Evolutionary conservation across 257 asterid genomes (phyloP).

Genomic region (Capsicum baccatum): DNA sequence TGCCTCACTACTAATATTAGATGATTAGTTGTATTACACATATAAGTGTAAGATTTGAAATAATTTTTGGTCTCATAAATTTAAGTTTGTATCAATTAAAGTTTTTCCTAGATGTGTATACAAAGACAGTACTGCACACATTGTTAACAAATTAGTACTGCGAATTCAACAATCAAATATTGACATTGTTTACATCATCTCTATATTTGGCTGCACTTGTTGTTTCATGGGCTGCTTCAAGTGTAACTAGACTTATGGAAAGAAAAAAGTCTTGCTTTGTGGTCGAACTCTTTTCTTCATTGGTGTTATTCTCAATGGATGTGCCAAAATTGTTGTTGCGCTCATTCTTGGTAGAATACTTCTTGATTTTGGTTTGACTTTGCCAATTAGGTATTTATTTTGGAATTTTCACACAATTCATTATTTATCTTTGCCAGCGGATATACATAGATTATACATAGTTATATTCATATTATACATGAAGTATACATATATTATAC

Average conservation of each 20-base stretch:
- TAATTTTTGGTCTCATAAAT: no score
- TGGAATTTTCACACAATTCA: no score
- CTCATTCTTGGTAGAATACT: no score
- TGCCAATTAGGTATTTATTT: no score
- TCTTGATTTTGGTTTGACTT: no score
- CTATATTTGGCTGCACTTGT: constrained; percentile 74
- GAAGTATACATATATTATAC: no score
- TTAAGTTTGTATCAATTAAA: neutral
- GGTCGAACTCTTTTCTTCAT: constrained; percentile 69
- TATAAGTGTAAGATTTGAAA: no score
- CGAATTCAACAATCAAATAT: constrained; percentile 65
- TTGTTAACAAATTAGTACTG: constrained; percentile 74
- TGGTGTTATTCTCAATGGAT: constrained; percentile 75
- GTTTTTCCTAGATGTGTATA: constrained; percentile 66
- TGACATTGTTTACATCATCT: constrained; percentile 84
- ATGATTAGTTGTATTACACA: no score
- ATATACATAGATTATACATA: no score
- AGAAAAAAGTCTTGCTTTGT: constrained; percentile 67
- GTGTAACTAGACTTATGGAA: constrained; percentile 65
- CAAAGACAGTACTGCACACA: constrained; percentile 43
- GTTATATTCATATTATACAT: no score
- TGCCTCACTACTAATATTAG: no score
- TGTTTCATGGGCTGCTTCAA: constrained; percentile 65
- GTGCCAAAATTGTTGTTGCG: constrained; percentile 38
- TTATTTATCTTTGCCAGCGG: no score